phyloP scores from a whole-genome alignment of 2,329 filamentous ascomycete genomes.

The Teratosphaeria zuluensis region DNA sequence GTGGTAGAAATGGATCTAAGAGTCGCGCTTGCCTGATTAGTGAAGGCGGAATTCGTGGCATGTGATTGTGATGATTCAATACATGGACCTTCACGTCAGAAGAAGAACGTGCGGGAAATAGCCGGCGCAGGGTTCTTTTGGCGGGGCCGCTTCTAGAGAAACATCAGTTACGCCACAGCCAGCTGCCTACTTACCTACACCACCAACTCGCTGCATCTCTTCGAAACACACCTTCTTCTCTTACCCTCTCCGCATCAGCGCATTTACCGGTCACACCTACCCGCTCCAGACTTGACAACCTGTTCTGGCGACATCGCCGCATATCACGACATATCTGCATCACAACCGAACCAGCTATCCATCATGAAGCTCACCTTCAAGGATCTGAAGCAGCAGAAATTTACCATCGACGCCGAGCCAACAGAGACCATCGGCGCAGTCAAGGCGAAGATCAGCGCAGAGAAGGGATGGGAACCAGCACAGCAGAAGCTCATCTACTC shows the following conservation, averaged over 20 bases:
- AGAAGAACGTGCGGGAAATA: not conserved
- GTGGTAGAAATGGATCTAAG: conserved; percentile 38
- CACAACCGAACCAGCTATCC: conserved; percentile 4
- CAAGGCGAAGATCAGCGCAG: conserved; percentile 83
- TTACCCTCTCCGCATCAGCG: not conserved
- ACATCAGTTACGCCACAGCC: not conserved
- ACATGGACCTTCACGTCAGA: not conserved
- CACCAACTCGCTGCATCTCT: not conserved
- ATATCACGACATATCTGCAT: not conserved
- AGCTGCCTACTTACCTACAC: not conserved
- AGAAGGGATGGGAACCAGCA: conserved; percentile 90
- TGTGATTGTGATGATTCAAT: conserved; percentile 3
- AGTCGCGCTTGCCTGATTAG: conserved; percentile 16
- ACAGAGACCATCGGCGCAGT: conserved; percentile 80
- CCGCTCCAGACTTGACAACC: not conserved
- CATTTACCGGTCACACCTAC: not conserved
- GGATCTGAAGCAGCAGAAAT: conserved; percentile 98
- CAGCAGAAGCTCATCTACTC: conserved; percentile 97
- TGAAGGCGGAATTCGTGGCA: conserved; percentile 23
- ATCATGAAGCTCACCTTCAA: conserved; percentile 64
- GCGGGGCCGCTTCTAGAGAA: not conserved
- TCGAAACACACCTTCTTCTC: not conserved
- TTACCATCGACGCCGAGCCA: conserved; percentile 88
- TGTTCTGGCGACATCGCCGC: not conserved
- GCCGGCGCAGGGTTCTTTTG: not conserved